Evolutionary conservation across 2,329 filamentous ascomycete species (phyloP).

Genomic region (Fusarium armeniacum): DNA sequence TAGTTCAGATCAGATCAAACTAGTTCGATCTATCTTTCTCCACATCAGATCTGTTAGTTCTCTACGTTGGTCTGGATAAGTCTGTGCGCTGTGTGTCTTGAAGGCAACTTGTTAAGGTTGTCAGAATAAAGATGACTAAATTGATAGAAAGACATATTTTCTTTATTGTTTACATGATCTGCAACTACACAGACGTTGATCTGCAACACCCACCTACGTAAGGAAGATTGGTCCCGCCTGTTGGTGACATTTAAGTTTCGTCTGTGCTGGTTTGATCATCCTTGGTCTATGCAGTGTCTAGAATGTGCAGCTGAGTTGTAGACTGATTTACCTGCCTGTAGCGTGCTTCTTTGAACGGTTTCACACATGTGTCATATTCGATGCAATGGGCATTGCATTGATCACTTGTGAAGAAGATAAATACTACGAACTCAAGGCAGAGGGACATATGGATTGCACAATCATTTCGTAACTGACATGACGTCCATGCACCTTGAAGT

Average conservation of each 20-base stretch:
- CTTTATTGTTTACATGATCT: background rate
- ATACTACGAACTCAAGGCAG: background rate
- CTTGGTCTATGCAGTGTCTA: background rate
- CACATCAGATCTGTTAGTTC: background rate
- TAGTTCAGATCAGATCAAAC: background rate
- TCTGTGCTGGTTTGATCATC: background rate
- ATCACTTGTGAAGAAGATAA: background rate
- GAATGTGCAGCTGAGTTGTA: background rate
- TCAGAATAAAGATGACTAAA: background rate
- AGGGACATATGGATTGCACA: background rate
- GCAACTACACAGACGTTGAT: slow-evolving; percentile 9
- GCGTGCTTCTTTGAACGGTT: background rate
- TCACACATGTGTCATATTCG: background rate
- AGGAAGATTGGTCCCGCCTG: background rate
- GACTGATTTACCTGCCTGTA: background rate
- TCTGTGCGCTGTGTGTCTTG: background rate
- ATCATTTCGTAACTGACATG: background rate
- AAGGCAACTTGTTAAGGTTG: background rate
- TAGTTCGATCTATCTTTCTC: background rate
- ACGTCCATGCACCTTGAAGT: background rate
- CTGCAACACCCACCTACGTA: background rate
- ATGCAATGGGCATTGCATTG: background rate
- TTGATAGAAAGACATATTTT: background rate
- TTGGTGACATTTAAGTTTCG: background rate
- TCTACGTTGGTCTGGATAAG: background rate